Evolutionary conservation across 441 rosid genomes (phyloP).

Genomic region (Melastoma candidum): DNA sequence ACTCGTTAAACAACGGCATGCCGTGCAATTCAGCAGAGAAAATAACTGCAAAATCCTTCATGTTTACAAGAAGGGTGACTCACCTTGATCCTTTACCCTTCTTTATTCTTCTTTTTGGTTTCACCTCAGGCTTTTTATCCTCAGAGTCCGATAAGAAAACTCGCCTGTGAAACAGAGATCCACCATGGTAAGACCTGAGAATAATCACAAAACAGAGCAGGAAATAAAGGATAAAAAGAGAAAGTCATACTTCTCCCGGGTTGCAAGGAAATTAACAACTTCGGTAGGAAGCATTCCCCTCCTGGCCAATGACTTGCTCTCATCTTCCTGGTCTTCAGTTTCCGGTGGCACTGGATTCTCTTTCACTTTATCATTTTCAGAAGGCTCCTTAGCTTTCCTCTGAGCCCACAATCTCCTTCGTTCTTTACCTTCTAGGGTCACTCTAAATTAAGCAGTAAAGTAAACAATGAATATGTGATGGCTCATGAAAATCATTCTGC

Average conservation of each 20-base stretch:
- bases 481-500: background rate
- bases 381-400: conserved; percentile 35
- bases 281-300: conserved; percentile 74
- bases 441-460: conserved; percentile 21
- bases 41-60: background rate
- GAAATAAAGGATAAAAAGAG: background rate
- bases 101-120: conserved; percentile 38
- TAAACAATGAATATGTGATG: background rate
- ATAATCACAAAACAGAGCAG: background rate
- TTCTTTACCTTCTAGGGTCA: conserved; percentile 66
- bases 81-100: conserved; percentile 61
- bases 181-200: background rate
- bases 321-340: conserved; percentile 22
- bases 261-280: conserved; percentile 72
- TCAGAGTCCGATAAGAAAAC: conserved; percentile 52
- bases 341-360: conserved; percentile 23
- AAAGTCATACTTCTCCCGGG: conserved; percentile 58
- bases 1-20: conserved; percentile 4
- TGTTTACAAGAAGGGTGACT: conserved; percentile 6
- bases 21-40: background rate
- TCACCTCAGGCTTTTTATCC: conserved; percentile 37
- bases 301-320: conserved; percentile 19
- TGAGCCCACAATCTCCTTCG: conserved; percentile 57
- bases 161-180: conserved; percentile 31
- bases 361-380: conserved; percentile 19